Conservation (phyloP, 371 early-diverging fungal genomes). For the Furculomyces boomerangus region DNA sequence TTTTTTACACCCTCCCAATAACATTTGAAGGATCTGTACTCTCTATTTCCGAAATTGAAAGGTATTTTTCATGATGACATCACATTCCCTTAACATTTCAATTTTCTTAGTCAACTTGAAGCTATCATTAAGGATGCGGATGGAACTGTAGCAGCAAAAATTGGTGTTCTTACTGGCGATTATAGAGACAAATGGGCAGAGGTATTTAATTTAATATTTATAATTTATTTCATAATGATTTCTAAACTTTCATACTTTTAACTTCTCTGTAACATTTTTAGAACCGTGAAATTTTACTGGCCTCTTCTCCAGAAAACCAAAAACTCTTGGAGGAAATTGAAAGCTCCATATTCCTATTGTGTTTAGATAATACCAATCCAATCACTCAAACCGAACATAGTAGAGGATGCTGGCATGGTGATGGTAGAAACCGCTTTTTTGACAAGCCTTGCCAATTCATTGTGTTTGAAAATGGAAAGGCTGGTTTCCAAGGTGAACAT, state of each 20-base stretch:
- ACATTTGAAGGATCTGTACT: not conserved
- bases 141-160: constrained; percentile 32
- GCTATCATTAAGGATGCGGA: constrained; percentile 55
- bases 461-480: constrained; percentile 87
- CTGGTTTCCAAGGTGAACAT: constrained; percentile 91
- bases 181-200: constrained; percentile 89
- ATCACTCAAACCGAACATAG: constrained; percentile 62
- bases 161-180: constrained; percentile 82
- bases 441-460: constrained; percentile 88
- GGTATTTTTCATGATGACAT: not conserved
- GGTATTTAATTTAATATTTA: constrained; percentile 38
- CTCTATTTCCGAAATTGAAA: not conserved
- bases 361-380: constrained; percentile 68
- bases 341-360: constrained; percentile 60
- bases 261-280: not conserved
- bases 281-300: constrained; percentile 39
- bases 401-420: constrained; percentile 76
- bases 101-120: constrained; percentile 2
- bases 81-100: not conserved
- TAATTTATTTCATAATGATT: constrained; percentile 15
- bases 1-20: constrained; percentile 57
- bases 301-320: constrained; percentile 46
- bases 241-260: no score
- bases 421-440: constrained; percentile 84
- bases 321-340: constrained; percentile 60